These are phyloP conservation scores for Chalciporus chontae DNA, from an alignment of 768 basidiomycete species.

Conservation along the genomic window DNA sequence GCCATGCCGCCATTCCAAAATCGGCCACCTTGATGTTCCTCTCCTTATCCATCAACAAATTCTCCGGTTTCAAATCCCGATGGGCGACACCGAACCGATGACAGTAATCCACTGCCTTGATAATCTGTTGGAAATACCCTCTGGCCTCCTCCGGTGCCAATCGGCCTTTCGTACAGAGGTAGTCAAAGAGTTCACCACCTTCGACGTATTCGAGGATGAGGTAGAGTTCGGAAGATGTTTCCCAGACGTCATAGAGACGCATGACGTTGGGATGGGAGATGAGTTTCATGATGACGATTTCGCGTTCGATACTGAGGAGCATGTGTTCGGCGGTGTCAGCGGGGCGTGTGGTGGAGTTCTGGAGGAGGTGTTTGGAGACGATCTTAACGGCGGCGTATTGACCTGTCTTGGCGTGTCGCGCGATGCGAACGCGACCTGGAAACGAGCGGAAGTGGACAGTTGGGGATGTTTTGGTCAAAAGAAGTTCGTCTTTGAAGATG, in stretches of 20 bases:
- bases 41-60: slow-evolving; percentile 78
- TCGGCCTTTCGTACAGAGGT: slow-evolving; percentile 76
- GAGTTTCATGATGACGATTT: slow-evolving; percentile 97
- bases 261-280: slow-evolving; percentile 94
- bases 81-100: slow-evolving; percentile 94
- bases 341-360: slow-evolving; percentile 64
- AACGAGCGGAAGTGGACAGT: background rate
- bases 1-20: slow-evolving; percentile 97
- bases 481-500: background rate
- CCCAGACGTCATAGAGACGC: slow-evolving; percentile 96
- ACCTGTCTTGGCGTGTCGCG: slow-evolving; percentile 82
- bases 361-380: slow-evolving; percentile 68
- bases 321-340: slow-evolving; percentile 75
- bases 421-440: slow-evolving; percentile 85
- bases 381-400: slow-evolving; percentile 95
- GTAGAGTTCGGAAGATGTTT: slow-evolving; percentile 83
- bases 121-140: slow-evolving; percentile 90
- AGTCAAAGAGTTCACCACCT: slow-evolving; percentile 92
- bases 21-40: slow-evolving; percentile 93
- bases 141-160: slow-evolving; percentile 71
- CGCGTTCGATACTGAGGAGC: slow-evolving; percentile 80
- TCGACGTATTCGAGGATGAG: slow-evolving; percentile 94
- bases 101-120: slow-evolving; percentile 87
- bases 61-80: slow-evolving; percentile 93
- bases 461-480: background rate